A percentile compares a stretch with the other conserved stretches of the same genome.
Evolutionary conservation across 1,139 yeast genomes (phyloP).

Genomic region (Magnusiomyces paraingens): DNA sequence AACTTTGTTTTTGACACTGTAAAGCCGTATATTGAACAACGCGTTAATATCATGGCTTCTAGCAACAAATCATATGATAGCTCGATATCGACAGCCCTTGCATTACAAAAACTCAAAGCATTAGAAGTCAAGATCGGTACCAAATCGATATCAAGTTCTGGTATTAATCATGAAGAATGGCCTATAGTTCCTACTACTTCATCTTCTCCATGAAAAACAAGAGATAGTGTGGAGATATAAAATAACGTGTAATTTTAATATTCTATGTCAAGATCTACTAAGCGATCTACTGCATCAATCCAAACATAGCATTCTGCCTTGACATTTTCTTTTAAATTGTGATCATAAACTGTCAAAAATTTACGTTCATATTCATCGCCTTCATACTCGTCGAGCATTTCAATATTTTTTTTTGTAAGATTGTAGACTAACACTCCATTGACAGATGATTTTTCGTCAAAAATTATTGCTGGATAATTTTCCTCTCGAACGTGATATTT

Average conservation of each 20-base stretch:
- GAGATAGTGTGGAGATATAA: too few species aligned
- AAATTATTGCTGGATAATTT: conserved; percentile 30
- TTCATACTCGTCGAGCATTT: conserved; percentile 28
- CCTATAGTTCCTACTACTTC: too few species aligned
- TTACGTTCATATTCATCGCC: conserved; percentile 30
- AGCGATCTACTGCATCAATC: conserved; percentile 18
- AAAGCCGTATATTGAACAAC: too few species aligned
- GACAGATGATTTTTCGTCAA: conserved; percentile 17
- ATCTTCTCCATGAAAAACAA: too few species aligned
- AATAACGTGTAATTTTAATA: too few species aligned
- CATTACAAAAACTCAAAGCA: conserved; percentile 4
- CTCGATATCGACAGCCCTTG: conserved; percentile 1
- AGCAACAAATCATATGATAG: too few species aligned
- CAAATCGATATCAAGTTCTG: too few species aligned
- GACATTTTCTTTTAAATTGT: conserved; percentile 12
- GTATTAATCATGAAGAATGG: too few species aligned
- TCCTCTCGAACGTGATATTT: conserved; percentile 24
- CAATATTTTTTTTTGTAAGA: conserved; percentile 21
- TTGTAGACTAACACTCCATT: conserved; percentile 27
- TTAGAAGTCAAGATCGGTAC: too few species aligned
- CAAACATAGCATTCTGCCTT: conserved; percentile 24
- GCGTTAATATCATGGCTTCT: too few species aligned
- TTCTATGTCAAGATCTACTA: neutral
- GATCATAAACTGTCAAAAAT: conserved; percentile 22
- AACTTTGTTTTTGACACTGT: too few species aligned